A percentile compares a stretch with the other conserved stretches of the same genome.
These are phyloP conservation scores for Termitomyces sp. DNA, from an alignment of 768 basidiomycete genomes.

Conservation along the genomic window DNA sequence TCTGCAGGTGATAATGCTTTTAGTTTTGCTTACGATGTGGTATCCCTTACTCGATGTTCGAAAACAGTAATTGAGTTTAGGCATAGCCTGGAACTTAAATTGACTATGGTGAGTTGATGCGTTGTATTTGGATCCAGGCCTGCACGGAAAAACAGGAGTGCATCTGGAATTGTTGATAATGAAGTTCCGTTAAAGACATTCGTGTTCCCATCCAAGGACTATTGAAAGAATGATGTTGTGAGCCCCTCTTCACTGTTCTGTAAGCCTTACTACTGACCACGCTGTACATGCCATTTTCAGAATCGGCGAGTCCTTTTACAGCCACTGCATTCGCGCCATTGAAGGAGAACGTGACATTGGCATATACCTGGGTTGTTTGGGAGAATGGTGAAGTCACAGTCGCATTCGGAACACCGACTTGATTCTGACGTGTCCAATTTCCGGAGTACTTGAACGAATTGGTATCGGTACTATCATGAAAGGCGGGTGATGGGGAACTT, in stretches of 20 bases:
- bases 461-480: slow-evolving; percentile 12
- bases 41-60: slow-evolving; percentile 5
- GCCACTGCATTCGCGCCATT: slow-evolving; percentile 12
- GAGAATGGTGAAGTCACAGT: slow-evolving; percentile 12
- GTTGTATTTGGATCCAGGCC: slow-evolving; percentile 11
- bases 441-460: slow-evolving; percentile 9
- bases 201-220: slow-evolving; percentile 14
- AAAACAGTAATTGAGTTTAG: slow-evolving; percentile 15
- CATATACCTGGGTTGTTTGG: slow-evolving; percentile 9
- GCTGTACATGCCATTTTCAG: slow-evolving; percentile 13
- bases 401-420: slow-evolving; percentile 14
- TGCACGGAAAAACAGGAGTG: slow-evolving; percentile 14
- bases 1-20: neutral
- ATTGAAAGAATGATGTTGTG: neutral
- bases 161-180: slow-evolving; percentile 12
- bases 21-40: slow-evolving; percentile 6
- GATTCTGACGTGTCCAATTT: slow-evolving; percentile 5
- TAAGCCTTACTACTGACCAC: slow-evolving; percentile 4
- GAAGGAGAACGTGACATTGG: slow-evolving; percentile 13
- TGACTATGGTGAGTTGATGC: slow-evolving; percentile 13
- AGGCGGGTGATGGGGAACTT: slow-evolving; percentile 11
- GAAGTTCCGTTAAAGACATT: slow-evolving; percentile 13
- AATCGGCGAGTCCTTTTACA: slow-evolving; percentile 10
- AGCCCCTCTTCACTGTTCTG: neutral
- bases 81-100: slow-evolving; percentile 10